phyloP scores from a whole-genome alignment of 73 alveolate genomes.

The Paramecium primaurelia region DNA sequence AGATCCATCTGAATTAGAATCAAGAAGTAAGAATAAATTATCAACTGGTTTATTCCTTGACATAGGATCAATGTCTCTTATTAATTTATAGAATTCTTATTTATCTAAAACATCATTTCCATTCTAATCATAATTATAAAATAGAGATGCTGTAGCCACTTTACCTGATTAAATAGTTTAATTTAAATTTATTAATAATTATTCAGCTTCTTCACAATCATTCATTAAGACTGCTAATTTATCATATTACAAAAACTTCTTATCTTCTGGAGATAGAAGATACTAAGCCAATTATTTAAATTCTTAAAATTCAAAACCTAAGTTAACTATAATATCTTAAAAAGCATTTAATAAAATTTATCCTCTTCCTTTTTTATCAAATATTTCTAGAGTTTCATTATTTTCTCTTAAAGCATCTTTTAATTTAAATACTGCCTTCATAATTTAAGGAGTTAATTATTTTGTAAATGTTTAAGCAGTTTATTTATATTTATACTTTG shows the following conservation, averaged over 20 bases:
- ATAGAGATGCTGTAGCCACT: background rate
- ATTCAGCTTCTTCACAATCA: constrained; percentile 4
- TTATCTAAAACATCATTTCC: background rate
- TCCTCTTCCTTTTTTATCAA: constrained; percentile 37
- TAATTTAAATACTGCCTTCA: background rate
- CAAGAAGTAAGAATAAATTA: background rate
- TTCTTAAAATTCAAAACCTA: background rate
- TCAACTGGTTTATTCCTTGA: constrained; percentile 1
- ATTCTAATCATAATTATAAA: constrained; percentile 20
- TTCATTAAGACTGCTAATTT: background rate
- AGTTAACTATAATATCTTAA: background rate
- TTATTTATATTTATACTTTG: background rate
- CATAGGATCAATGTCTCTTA: background rate
- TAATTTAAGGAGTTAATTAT: background rate
- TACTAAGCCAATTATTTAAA: background rate
- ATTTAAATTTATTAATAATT: background rate
- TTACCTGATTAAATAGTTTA: background rate
- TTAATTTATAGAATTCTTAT: background rate
- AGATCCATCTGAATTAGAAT: background rate
- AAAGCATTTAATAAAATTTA: background rate
- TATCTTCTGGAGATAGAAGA: background rate
- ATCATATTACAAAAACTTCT: background rate
- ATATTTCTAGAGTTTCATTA: background rate
- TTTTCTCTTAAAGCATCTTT: background rate
- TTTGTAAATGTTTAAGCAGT: background rate